phyloP scores from a whole-genome alignment of 179 eudicot species.

The Patellifolia procumbens region DNA sequence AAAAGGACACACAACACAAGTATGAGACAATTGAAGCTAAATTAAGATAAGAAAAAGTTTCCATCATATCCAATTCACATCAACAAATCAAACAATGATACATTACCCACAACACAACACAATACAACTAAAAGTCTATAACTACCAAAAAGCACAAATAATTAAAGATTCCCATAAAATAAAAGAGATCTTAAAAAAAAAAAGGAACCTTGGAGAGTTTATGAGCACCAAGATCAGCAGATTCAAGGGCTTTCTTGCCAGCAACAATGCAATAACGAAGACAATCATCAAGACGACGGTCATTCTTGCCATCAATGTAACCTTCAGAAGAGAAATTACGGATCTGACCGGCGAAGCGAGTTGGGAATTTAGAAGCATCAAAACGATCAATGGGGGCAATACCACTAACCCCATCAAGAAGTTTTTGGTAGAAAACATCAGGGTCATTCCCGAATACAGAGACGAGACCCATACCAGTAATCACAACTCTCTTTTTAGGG shows the following conservation, averaged over 20 bases:
- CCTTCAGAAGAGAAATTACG: constrained; percentile 60
- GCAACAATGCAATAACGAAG: constrained; percentile 77
- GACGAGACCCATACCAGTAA: constrained; percentile 76
- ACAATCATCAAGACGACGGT: constrained; percentile 70
- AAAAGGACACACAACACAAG: background rate
- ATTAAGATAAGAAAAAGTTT: background rate
- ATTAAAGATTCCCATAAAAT: too few species aligned
- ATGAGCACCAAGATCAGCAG: constrained; percentile 64
- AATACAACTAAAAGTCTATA: background rate
- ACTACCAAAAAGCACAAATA: background rate
- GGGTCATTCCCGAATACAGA: constrained; percentile 82
- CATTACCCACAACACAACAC: background rate
- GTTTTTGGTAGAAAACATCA: constrained; percentile 59
- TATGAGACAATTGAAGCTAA: background rate
- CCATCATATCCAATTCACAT: background rate
- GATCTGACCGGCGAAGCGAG: constrained; percentile 80
- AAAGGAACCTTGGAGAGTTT: constrained; percentile 43
- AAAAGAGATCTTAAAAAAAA: background rate
- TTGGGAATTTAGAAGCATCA: constrained; percentile 77
- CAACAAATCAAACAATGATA: background rate
- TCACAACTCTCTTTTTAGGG: constrained; percentile 79
- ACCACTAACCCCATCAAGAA: constrained; percentile 76
- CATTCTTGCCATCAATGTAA: constrained; percentile 79
- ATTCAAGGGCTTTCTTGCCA: constrained; percentile 75
- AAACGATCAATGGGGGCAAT: constrained; percentile 63